phyloP scores from a whole-genome alignment of 129 eudicot species.

The Arctium minus region DNA sequence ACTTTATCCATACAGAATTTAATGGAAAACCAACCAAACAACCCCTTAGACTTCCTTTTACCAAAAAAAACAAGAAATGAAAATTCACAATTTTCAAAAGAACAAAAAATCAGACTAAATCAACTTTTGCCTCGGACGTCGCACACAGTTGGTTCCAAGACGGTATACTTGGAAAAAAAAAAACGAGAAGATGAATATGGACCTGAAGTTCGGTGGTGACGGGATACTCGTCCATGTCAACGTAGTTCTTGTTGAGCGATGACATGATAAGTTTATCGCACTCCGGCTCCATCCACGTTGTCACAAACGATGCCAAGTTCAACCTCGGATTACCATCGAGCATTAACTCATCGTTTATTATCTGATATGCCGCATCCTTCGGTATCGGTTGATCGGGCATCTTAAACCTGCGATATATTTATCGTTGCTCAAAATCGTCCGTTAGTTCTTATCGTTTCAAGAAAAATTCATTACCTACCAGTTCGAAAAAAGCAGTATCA shows the following conservation, averaged over 20 bases:
- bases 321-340: slow-evolving; percentile 80
- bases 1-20: too few relatives aligned
- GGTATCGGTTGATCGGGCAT: slow-evolving; percentile 54
- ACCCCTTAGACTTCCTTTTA: too few relatives aligned
- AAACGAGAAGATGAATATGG: neutral
- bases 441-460: neutral
- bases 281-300: slow-evolving; percentile 87
- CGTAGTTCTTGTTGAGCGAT: slow-evolving; percentile 58
- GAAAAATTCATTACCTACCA: neutral
- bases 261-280: slow-evolving; percentile 80
- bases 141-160: too few relatives aligned
- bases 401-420: slow-evolving; percentile 36
- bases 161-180: too few relatives aligned
- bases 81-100: neutral
- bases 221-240: slow-evolving; percentile 83
- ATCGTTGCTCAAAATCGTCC: too few relatives aligned
- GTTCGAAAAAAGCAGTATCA: neutral
- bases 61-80: neutral
- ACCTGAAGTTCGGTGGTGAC: slow-evolving; percentile 91
- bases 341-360: slow-evolving; percentile 74
- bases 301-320: slow-evolving; percentile 70
- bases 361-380: slow-evolving; percentile 78
- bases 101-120: neutral
- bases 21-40: too few relatives aligned
- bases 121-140: neutral